Conservation (phyloP, 306 rosid species). For the Herpetospermum pedunculosum region DNA sequence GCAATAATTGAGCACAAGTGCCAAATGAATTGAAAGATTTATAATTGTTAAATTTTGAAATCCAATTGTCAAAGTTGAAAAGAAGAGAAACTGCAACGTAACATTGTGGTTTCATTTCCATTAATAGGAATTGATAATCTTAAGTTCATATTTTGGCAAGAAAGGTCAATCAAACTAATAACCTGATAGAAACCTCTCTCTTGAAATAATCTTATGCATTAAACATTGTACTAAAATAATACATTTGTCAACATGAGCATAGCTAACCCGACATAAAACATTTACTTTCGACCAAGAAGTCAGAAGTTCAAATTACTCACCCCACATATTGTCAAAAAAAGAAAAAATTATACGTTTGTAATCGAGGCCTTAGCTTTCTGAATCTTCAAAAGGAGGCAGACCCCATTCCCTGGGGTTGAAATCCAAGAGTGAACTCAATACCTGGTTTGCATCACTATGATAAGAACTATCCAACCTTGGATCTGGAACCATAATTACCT, state of each 20-base stretch:
- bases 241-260: no score
- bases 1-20: not conserved
- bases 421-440: slow-evolving; percentile 63
- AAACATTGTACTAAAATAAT: no score
- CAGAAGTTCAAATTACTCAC: no score
- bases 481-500: slow-evolving; percentile 81
- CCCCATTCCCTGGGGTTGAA: slow-evolving; percentile 78
- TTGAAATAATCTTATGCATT: no score
- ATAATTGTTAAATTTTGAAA: not conserved
- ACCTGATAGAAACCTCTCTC: not conserved
- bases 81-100: not conserved
- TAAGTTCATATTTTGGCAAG: not conserved
- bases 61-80: not conserved
- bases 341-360: no score
- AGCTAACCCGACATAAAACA: no score
- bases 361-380: slow-evolving; percentile 22
- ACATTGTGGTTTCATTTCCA: not conserved
- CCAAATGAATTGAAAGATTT: not conserved
- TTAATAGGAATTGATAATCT: not conserved
- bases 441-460: slow-evolving; percentile 58
- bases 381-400: slow-evolving; percentile 70
- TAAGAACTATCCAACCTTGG: slow-evolving; percentile 68
- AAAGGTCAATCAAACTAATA: not conserved
- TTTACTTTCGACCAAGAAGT: no score
- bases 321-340: no score